phyloP scores from a whole-genome alignment of 179 eudicot genomes.

The Silene coronaria region DNA sequence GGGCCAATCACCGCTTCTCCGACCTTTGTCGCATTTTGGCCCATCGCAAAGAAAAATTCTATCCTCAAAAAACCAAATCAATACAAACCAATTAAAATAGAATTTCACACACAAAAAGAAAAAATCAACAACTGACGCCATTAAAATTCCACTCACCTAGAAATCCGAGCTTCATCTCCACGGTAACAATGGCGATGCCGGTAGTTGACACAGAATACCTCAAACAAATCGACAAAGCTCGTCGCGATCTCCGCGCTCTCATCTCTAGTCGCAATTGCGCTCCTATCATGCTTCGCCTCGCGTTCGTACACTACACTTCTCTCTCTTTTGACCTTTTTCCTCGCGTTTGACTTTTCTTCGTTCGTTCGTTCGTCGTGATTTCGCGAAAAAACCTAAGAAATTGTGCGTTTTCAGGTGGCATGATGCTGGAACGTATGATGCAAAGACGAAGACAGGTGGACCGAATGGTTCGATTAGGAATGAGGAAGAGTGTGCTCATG shows the following conservation, averaged over 20 bases:
- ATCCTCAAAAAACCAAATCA: not conserved
- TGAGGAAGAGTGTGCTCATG: constrained; percentile 68
- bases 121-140: not conserved
- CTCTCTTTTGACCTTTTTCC: constrained; percentile 23
- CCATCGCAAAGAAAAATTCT: not conserved
- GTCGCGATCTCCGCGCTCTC: constrained; percentile 85
- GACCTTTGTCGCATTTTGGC: no score
- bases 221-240: constrained; percentile 72
- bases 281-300: constrained; percentile 89
- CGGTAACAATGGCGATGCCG: constrained; percentile 53
- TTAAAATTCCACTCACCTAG: not conserved
- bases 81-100: constrained; percentile 2
- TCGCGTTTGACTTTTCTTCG: not conserved
- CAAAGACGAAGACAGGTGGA: constrained; percentile 80
- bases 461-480: constrained; percentile 83
- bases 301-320: constrained; percentile 33
- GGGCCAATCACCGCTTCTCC: no score
- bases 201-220: constrained; percentile 73
- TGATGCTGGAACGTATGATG: constrained; percentile 91
- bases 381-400: not conserved
- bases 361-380: not conserved
- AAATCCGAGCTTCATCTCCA: not conserved
- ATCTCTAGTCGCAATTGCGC: constrained; percentile 78
- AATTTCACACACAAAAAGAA: not conserved
- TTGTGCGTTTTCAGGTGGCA: constrained; percentile 57